Percentiles rank a stretch among this genome's conserved stretches.
phyloP scores from a whole-genome alignment of 208 protist species.

The Paratrypanosoma confusum region DNA sequence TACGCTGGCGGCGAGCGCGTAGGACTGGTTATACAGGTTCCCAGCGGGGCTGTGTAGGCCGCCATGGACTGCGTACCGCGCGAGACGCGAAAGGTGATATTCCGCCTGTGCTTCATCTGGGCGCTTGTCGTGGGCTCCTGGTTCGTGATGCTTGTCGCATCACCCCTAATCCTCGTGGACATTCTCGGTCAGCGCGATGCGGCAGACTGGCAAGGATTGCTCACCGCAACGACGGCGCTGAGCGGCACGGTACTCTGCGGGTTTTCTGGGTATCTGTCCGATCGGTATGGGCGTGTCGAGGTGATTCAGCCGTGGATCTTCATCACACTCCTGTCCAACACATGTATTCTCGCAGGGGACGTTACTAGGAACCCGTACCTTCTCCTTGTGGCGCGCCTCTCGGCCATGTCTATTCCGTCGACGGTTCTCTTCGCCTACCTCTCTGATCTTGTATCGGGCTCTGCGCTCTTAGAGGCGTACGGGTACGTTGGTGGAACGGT shows the following conservation, averaged over 20 bases:
- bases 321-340: constrained; percentile 17
- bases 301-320: constrained; percentile 22
- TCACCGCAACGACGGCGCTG: constrained; percentile 28
- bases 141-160: constrained; percentile 8
- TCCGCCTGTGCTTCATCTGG: constrained; percentile 10
- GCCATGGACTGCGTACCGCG: constrained; percentile 1
- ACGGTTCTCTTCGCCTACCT: constrained; percentile 29
- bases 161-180: constrained; percentile 30
- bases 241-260: constrained; percentile 24
- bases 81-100: constrained; percentile 6
- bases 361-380: constrained; percentile 8
- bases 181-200: constrained; percentile 13
- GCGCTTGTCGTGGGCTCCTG: constrained; percentile 6
- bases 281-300: constrained; percentile 18
- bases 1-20: no score
- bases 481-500: constrained; percentile 25
- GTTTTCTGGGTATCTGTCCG: constrained; percentile 20
- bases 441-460: constrained; percentile 23
- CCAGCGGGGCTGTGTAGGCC: no score
- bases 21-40: no score
- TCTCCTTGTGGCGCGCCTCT: constrained; percentile 16
- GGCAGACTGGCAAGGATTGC: constrained; percentile 25
- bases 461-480: constrained; percentile 21
- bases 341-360: constrained; percentile 16
- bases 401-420: constrained; percentile 22